Evolutionary conservation across 139 green algal genomes (phyloP).

Genomic region (Haematococcus lacustris): DNA sequence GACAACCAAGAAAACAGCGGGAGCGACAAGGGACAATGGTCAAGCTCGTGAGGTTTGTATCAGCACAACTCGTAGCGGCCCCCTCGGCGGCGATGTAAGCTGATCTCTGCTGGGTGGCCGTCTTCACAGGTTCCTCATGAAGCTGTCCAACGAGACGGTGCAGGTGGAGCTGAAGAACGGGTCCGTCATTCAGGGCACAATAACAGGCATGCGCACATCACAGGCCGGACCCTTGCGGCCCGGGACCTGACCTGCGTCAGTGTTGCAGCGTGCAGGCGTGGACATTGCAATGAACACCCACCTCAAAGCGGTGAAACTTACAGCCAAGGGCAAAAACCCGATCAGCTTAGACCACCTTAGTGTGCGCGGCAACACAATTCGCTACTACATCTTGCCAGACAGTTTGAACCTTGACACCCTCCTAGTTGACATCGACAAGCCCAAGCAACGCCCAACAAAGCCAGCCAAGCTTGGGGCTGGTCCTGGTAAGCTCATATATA

Average conservation of each 20-base stretch:
- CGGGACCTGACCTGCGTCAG: no score
- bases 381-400: conserved; percentile 97
- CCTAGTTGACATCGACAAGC: conserved; percentile 92
- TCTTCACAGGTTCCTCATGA: conserved; percentile 92
- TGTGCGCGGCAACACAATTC: conserved; percentile 79
- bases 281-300: conserved; percentile 99
- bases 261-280: conserved; percentile 80
- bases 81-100: neutral
- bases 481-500: neutral
- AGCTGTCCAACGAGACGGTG: conserved; percentile 94
- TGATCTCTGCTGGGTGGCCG: neutral
- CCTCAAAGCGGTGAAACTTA: conserved; percentile 93
- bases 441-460: conserved; percentile 83
- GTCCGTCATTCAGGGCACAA: conserved; percentile 88
- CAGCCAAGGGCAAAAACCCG: conserved; percentile 84
- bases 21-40: conserved; percentile 38
- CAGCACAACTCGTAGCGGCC: neutral
- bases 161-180: conserved; percentile 99
- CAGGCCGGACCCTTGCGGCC: no score
- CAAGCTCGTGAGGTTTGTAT: conserved; percentile 57
- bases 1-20: no score
- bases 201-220: conserved; percentile 62
- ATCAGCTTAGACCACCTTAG: conserved; percentile 83
- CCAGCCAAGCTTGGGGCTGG: conserved; percentile 1
- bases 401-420: conserved; percentile 97